These are phyloP conservation scores for Candida xiaguanensis DNA, from an alignment of 805 yeast genomes.

Conservation along the genomic window DNA sequence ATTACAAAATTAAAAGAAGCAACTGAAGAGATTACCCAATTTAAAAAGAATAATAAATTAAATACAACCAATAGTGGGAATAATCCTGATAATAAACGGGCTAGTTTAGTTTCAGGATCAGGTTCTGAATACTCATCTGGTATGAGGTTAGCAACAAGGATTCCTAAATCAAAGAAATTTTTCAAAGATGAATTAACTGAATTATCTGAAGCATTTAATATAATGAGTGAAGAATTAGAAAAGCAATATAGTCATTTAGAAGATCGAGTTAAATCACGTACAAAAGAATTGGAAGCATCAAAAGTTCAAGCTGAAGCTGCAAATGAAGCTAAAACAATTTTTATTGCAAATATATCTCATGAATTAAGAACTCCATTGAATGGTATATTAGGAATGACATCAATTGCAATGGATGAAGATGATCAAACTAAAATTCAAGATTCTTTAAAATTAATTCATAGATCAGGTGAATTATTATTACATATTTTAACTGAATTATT, in stretches of 20 bases:
- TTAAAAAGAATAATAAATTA: slow-evolving; percentile 22
- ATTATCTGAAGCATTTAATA: slow-evolving; percentile 81
- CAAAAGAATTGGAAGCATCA: slow-evolving; percentile 84
- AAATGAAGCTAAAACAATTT: slow-evolving; percentile 84
- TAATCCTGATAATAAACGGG: slow-evolving; percentile 14
- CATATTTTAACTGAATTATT: slow-evolving; percentile 88
- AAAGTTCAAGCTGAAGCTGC: slow-evolving; percentile 90
- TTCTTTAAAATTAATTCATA: slow-evolving; percentile 75
- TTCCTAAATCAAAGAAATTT: slow-evolving; percentile 39
- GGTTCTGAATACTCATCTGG: slow-evolving; percentile 40
- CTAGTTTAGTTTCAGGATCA: slow-evolving; percentile 21
- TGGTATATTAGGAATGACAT: slow-evolving; percentile 94
- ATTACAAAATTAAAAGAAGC: slow-evolving; percentile 76
- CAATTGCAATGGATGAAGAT: slow-evolving; percentile 85
- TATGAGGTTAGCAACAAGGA: slow-evolving; percentile 35
- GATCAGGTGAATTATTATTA: slow-evolving; percentile 85
- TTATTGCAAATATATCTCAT: slow-evolving; percentile 30
- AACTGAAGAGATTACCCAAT: slow-evolving; percentile 63
- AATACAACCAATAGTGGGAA: slow-evolving; percentile 11
- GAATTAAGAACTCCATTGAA: slow-evolving; percentile 94
- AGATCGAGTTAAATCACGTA: slow-evolving; percentile 81
- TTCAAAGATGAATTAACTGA: slow-evolving; percentile 85
- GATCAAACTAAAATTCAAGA: slow-evolving; percentile 66
- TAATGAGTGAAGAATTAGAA: slow-evolving; percentile 85
- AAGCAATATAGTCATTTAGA: slow-evolving; percentile 81